Percentiles rank a stretch among this genome's conserved stretches.
Evolutionary conservation across 805 yeast species (phyloP).

Genomic region (Kluyveromyces wickerhamii): DNA sequence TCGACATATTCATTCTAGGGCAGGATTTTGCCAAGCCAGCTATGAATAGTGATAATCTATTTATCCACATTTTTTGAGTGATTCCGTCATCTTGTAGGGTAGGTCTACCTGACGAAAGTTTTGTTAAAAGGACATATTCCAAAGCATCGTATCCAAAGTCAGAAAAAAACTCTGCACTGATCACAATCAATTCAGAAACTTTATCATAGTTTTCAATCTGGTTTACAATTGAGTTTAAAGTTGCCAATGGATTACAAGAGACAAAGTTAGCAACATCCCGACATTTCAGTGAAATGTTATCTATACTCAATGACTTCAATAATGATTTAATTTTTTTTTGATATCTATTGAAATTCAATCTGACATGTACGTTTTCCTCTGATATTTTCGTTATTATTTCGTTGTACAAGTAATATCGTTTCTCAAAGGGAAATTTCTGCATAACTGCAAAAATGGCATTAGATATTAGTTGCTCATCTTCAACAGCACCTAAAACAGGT

Average conservation of each 20-base stretch:
- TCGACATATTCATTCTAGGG: constrained; percentile 49
- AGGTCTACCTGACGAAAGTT: constrained; percentile 62
- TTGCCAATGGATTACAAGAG: constrained; percentile 70
- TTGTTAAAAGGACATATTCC: constrained; percentile 60
- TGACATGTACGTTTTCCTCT: constrained; percentile 48
- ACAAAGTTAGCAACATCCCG: constrained; percentile 64
- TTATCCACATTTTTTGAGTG: constrained; percentile 77
- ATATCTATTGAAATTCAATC: constrained; percentile 53
- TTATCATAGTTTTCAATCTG: constrained; percentile 92
- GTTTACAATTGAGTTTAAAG: constrained; percentile 59
- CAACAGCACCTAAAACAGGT: constrained; percentile 49
- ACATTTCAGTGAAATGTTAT: constrained; percentile 66
- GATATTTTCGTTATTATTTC: constrained; percentile 56
- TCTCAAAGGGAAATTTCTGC: constrained; percentile 46
- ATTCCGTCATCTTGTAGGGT: constrained; percentile 72
- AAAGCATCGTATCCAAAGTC: constrained; percentile 80
- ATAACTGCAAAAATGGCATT: constrained; percentile 54
- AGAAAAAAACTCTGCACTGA: constrained; percentile 68
- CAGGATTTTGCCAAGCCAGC: constrained; percentile 58
- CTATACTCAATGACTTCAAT: constrained; percentile 73
- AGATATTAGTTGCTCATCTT: constrained; percentile 49
- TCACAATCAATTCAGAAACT: constrained; percentile 67
- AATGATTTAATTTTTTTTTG: constrained; percentile 74
- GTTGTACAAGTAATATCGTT: constrained; percentile 71
- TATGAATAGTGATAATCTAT: constrained; percentile 68